Base-by-base conservation (phyloP, 257 asterid genomes). In the Galeopsis tetrahit region DNA sequence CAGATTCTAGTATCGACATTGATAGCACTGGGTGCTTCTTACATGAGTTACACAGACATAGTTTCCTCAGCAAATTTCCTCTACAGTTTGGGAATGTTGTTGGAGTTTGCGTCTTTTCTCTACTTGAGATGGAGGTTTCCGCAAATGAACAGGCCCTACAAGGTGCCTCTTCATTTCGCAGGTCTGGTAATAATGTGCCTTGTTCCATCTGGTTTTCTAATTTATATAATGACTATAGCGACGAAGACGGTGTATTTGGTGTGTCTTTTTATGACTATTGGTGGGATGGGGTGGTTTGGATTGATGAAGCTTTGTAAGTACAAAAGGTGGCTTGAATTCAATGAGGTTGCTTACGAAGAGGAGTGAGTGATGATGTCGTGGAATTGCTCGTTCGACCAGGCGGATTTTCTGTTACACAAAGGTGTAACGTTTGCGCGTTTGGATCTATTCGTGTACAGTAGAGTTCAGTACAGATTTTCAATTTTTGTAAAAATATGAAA, bases 71-170 rank as follows among this genome's bases (percentile, higher is more conserved):
- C 90, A 2, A 91, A 91, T 75, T 85, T 91, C 76, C 60, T 91
- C 72, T 91, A 91, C 34, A 78, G 96, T 48, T 36, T 91, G 80
- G 95, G 97, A 49, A 89, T 91, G 97, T 63, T 91, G 48, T 71
- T 91, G 67, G 96, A 89, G 82, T 87, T 91, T 46, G 82, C 90
- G 2, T 82, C 96, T 2, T 91, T 89, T 82, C 14, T 91, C 7
- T 91, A 91, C 86, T 51, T 91, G 75, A 83, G 97, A 69, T 66
- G 77, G 78, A 91, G 84, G 79, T 68, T 60, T 63, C 87, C 95
- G 2, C 11, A 32, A 75, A 61, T 79, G 72, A 82, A 84, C 33
- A 81, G 97, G 78, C 96, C 96, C 9, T 91, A 77, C 44, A 85
- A 69, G 34, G 88, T 91, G 78, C 97, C 96, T 7, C 43, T 89